Percentiles rank a stretch among this genome's conserved stretches.
Evolutionary conservation across 2,329 filamentous ascomycete species (phyloP).

Genomic region (Pyrenophora graminea): DNA sequence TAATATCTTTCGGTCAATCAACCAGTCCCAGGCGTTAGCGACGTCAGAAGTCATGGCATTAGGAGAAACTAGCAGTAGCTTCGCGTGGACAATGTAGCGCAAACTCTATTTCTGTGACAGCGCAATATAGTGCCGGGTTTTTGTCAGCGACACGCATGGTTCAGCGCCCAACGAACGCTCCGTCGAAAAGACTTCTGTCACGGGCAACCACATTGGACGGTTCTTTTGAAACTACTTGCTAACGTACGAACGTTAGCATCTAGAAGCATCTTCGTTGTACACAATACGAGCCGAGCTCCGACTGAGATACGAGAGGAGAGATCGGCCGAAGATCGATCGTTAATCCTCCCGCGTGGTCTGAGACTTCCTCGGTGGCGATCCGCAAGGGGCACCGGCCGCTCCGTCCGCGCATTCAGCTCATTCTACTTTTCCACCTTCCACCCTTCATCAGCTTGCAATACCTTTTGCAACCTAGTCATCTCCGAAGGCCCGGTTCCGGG

Average conservation of each 20-base stretch:
- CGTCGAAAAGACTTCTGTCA: not conserved
- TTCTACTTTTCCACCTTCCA: not conserved
- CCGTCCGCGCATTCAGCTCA: not conserved
- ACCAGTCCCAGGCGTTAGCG: not conserved
- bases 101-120: slow-evolving; percentile 5
- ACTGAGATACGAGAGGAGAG: not conserved
- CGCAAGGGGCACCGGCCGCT: not conserved
- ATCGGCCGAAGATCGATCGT: slow-evolving; percentile 5
- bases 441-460: not conserved
- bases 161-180: not conserved
- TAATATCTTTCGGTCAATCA: not conserved
- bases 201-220: not conserved
- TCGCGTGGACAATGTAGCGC: not conserved
- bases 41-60: not conserved
- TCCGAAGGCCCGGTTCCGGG: slow-evolving; percentile 2
- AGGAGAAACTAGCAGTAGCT: not conserved
- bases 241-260: not conserved
- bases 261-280: not conserved
- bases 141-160: slow-evolving; percentile 1
- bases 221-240: not conserved
- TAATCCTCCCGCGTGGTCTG: slow-evolving; percentile 2
- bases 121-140: not conserved
- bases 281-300: not conserved
- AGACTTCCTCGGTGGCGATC: slow-evolving; percentile 6
- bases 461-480: slow-evolving; percentile 1